phyloP scores from a whole-genome alignment of 1,284 basidiomycete genomes.

The Stereum hirsutum region DNA sequence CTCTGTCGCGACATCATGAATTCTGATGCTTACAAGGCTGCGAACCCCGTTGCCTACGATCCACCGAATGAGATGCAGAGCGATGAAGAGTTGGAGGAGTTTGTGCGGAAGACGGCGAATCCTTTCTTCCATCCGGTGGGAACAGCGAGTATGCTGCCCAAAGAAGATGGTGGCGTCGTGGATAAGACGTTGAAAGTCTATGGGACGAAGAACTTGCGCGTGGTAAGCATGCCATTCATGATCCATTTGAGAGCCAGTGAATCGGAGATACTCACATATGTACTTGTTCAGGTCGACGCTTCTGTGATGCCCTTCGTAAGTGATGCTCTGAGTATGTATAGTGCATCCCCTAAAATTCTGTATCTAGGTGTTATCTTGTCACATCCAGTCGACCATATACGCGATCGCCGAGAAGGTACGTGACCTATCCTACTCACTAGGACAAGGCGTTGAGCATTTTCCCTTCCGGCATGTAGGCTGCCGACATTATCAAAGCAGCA shows the following conservation, averaged over 20 bases:
- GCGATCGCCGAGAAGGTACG: conserved; percentile 1
- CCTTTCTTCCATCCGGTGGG: conserved; percentile 19
- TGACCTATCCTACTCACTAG: neutral
- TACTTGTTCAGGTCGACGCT: neutral
- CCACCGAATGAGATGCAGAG: neutral
- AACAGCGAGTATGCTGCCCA: conserved; percentile 41
- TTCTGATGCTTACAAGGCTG: conserved; percentile 1
- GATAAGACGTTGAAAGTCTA: conserved; percentile 36
- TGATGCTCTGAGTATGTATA: neutral
- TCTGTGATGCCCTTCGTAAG: conserved; percentile 2
- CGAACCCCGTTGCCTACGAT: neutral
- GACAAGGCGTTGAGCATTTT: no score
- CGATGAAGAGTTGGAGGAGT: conserved; percentile 5
- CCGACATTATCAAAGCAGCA: no score
- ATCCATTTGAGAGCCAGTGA: neutral
- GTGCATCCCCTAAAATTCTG: neutral
- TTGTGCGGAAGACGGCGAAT: conserved; percentile 1
- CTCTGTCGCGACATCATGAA: conserved; percentile 7
- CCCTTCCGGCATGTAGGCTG: no score
- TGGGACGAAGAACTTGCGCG: conserved; percentile 34
- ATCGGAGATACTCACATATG: neutral
- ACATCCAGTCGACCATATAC: conserved; percentile 1
- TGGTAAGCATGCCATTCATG: conserved; percentile 18
- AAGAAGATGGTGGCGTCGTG: conserved; percentile 41
- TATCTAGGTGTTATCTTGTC: neutral